Evolutionary conservation across 345 rosid genomes (phyloP).

Genomic region (Lumnitzera littorea): DNA sequence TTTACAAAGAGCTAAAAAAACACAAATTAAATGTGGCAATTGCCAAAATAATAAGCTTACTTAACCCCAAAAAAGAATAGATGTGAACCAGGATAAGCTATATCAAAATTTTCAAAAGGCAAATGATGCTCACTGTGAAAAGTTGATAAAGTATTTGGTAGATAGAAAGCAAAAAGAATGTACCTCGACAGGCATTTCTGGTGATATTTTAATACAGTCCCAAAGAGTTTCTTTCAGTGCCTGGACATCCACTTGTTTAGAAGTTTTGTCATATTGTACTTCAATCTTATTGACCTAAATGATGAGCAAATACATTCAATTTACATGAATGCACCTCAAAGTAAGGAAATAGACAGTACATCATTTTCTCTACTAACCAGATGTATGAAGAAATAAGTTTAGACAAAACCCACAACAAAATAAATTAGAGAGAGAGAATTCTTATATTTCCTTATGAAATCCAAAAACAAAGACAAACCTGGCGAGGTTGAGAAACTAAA

Average conservation of each 20-base stretch:
- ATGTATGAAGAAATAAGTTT: background rate
- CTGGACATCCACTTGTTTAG: constrained; percentile 95
- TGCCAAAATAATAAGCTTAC: too few species aligned
- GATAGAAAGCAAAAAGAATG: background rate
- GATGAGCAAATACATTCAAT: constrained; percentile 2
- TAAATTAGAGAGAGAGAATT: background rate
- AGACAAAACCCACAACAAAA: background rate
- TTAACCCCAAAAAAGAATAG: too few species aligned
- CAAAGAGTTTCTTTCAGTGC: constrained; percentile 76
- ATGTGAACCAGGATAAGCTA: too few species aligned
- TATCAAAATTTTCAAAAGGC: too few species aligned
- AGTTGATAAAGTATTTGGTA: background rate
- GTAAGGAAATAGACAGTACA: background rate
- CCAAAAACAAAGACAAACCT: constrained; percentile 34
- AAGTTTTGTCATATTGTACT: constrained; percentile 75
- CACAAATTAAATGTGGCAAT: too few species aligned
- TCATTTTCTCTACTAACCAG: constrained; percentile 1
- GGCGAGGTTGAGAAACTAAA: constrained; percentile 89
- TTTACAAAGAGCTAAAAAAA: too few species aligned
- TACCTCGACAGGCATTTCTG: constrained; percentile 42
- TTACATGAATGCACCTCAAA: constrained; percentile 2
- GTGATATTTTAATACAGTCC: constrained; percentile 55
- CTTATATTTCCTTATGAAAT: too few species aligned
- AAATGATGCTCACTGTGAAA: background rate
- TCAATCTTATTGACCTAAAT: constrained; percentile 71